phyloP scores from a whole-genome alignment of 495 filamentous ascomycete genomes.

The Pyrenula massariospora region DNA sequence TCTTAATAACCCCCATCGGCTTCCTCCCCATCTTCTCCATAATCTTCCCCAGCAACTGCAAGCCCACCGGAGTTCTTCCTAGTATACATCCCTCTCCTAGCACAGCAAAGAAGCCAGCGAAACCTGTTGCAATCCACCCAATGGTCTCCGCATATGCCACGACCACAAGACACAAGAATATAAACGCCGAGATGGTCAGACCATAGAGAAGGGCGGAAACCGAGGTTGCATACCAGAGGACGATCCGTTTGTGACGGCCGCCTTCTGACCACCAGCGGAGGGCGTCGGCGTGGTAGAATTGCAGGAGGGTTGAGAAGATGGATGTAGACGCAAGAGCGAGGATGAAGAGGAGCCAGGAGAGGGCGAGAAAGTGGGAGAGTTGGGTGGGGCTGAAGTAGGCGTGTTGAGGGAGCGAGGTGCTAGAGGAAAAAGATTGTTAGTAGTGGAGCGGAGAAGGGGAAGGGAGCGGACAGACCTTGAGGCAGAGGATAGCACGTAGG shows the following conservation, averaged over 20 bases:
- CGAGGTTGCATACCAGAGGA: constrained; percentile 3
- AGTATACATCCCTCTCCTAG: neutral
- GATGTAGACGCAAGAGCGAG: constrained; percentile 1
- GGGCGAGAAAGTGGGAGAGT: constrained; percentile 1
- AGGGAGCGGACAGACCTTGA: neutral
- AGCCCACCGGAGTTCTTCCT: constrained; percentile 1
- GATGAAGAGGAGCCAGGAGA: constrained; percentile 6
- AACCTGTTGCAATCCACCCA: constrained; percentile 3
- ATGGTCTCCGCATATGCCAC: constrained; percentile 4
- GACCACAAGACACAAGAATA: constrained; percentile 3
- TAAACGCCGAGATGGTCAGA: constrained; percentile 1
- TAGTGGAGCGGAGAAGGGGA: neutral
- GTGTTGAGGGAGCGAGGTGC: neutral
- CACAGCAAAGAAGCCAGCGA: constrained; percentile 1
- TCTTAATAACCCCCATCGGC: neutral
- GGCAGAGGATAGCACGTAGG: neutral
- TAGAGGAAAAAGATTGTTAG: neutral
- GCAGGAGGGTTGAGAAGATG: neutral
- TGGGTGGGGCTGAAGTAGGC: constrained; percentile 1
- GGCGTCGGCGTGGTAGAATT: constrained; percentile 1
- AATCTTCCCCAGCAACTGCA: neutral
- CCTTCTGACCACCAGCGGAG: neutral
- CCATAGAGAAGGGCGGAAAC: neutral
- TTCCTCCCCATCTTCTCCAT: neutral
- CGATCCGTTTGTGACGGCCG: neutral